A percentile compares a stretch with the other conserved stretches of the same genome.
Evolutionary conservation across 148 eudicot species (phyloP).

Genomic region (Vaccinium macrocarpon): DNA sequence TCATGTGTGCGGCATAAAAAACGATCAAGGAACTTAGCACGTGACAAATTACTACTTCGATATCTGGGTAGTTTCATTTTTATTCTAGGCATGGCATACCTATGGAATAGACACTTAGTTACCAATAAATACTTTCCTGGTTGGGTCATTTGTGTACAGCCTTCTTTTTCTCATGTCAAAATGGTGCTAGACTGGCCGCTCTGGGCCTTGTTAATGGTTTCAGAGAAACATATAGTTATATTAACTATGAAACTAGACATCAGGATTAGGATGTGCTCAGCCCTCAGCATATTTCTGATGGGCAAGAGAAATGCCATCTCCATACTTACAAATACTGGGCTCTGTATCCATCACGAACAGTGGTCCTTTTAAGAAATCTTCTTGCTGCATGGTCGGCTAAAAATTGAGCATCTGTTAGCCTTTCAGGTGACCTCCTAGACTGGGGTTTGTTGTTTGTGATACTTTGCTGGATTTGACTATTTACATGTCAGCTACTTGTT

Average conservation of each 20-base stretch:
- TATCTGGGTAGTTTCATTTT: background rate
- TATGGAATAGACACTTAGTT: background rate
- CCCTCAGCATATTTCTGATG: background rate
- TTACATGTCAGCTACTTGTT: constrained; percentile 9
- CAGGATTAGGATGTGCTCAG: background rate
- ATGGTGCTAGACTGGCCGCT: background rate
- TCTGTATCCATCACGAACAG: background rate
- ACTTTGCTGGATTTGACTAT: background rate
- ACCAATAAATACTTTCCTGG: background rate
- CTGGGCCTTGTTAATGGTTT: background rate
- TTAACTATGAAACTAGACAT: background rate
- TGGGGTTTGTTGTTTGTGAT: background rate
- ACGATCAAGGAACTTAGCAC: background rate
- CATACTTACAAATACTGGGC: background rate
- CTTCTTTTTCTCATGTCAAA: background rate
- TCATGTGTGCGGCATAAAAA: background rate
- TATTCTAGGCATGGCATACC: too few relatives aligned
- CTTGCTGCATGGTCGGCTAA: background rate
- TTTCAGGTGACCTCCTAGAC: background rate
- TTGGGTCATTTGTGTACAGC: background rate
- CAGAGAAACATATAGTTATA: background rate
- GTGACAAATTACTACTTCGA: background rate
- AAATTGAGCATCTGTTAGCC: background rate
- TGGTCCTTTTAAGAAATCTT: background rate
- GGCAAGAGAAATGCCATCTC: background rate